phyloP scores from a whole-genome alignment of 2,329 filamentous ascomycete genomes.

The Echinosphaeria canescens region DNA sequence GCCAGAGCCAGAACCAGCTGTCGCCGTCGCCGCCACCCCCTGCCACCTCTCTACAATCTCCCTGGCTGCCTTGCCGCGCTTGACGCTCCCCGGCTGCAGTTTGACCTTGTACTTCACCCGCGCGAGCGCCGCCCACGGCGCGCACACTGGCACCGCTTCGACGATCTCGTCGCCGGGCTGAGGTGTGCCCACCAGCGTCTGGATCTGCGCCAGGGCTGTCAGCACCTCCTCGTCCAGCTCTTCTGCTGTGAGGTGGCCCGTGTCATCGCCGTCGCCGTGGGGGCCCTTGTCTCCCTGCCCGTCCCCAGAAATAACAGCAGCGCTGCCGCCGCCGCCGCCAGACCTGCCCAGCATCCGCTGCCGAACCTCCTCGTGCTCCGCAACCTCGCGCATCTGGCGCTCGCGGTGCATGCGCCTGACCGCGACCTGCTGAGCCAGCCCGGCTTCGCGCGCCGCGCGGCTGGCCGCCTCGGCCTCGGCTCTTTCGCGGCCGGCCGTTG shows the following conservation, averaged over 20 bases:
- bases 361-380: constrained; percentile 53
- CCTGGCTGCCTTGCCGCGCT: constrained; percentile 87
- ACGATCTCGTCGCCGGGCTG: constrained; percentile 67
- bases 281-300: too few relatives aligned
- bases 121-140: constrained; percentile 38
- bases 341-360: constrained; percentile 33
- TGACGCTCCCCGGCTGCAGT: constrained; percentile 69
- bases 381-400: constrained; percentile 51
- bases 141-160: constrained; percentile 40
- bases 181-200: constrained; percentile 56
- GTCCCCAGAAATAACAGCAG: too few relatives aligned
- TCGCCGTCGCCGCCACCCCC: constrained; percentile 31
- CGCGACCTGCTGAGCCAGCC: too few relatives aligned
- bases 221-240: constrained; percentile 34
- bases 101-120: constrained; percentile 89
- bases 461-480: constrained; percentile 45
- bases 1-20: too few relatives aligned
- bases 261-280: too few relatives aligned
- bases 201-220: constrained; percentile 40
- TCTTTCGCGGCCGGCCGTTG: constrained; percentile 41
- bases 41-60: constrained; percentile 77
- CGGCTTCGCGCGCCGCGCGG: constrained; percentile 46
- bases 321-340: too few relatives aligned
- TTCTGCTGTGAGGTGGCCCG: too few relatives aligned
- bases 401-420: constrained; percentile 62